Evolutionary conservation across 1,284 basidiomycete species (phyloP), one percentile per base, ranked within the genome.

Genomic region (Leccinum pachyderme): DNA sequence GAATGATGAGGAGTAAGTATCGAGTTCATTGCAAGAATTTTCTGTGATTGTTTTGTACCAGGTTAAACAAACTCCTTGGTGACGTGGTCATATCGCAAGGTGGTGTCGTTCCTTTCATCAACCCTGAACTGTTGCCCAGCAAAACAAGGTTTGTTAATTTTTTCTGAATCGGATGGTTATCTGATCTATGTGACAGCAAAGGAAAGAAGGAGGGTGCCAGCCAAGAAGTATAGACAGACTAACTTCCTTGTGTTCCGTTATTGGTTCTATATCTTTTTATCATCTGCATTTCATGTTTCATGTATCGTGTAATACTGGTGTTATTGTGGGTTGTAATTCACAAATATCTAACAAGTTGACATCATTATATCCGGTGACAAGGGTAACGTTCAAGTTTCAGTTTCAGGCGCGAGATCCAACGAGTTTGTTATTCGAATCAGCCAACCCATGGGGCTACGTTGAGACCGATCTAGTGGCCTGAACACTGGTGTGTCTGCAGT

Each of bases 1-100:
- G 63, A 92, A 92, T 73, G 90, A 92, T 58, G 89, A 92, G 66
- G 89, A 92, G 85, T 84, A 62, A 61, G 83, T 76, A 11, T 70
- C 61, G 65, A 66, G 63, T 59, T 39, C 13, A 25, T 12, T 41
- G 7, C 28, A 7, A 15, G 8, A 41, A 18, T 33, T 12, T 12
- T 43, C 35, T 25, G 49, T 51, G 25, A 57, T 56, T 53, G 3
- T 64, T 18, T 25, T 57, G 48, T 31, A 7, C n/a, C 58, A 84
- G 83, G 65, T 70, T 89, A 66, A 84, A 86, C 73, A 88, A 84
- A 67, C 83, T 92, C 46, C 81, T 95, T 47, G 91, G 92, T 49
- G 81, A 86, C 63, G 92, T 94, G 61, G 86, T 91, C 69, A 94
- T 95, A 77, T 91, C 88, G 25, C 91, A 95, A 69, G 92, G 92